Conservation (phyloP, 2,329 filamentous ascomycete genomes). For the Pseudopyricularia javanii region DNA sequence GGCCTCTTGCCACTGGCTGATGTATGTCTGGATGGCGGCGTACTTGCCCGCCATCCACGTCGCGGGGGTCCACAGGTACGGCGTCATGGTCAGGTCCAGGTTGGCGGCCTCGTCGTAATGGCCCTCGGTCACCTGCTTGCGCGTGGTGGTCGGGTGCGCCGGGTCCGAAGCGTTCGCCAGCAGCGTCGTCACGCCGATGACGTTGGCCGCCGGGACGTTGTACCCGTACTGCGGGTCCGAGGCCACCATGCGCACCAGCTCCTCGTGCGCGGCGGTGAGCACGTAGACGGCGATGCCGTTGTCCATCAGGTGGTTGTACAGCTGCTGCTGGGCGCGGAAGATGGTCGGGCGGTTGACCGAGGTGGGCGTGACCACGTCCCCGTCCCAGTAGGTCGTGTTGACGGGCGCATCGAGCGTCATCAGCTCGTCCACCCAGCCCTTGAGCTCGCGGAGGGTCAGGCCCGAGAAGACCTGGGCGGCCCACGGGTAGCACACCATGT, state of each 20-base stretch:
- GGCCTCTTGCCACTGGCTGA: not conserved
- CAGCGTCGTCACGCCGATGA: not conserved
- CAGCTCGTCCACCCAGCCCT: not conserved
- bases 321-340: conserved; percentile 1
- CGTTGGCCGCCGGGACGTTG: conserved; percentile 1
- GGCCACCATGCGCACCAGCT: conserved; percentile 2
- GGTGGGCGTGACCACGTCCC: not conserved
- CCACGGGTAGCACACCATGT: conserved; percentile 1
- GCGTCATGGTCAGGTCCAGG: not conserved
- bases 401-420: not conserved
- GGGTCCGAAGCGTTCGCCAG: not conserved
- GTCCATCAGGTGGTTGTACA: not conserved
- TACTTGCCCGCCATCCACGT: conserved; percentile 1
- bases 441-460: not conserved
- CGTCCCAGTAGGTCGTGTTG: not conserved
- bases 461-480: conserved; percentile 1
- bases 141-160: not conserved
- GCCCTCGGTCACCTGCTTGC: not conserved
- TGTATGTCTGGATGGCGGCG: not conserved
- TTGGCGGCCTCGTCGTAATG: not conserved
- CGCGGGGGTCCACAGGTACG: conserved; percentile 2
- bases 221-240: conserved; percentile 2
- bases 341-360: not conserved
- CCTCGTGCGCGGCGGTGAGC: not conserved
- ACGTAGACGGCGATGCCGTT: conserved; percentile 1